Evolutionary conservation across 371 early-diverging fungal species (phyloP).

Genomic region (Syncephalastrum racemosum): DNA sequence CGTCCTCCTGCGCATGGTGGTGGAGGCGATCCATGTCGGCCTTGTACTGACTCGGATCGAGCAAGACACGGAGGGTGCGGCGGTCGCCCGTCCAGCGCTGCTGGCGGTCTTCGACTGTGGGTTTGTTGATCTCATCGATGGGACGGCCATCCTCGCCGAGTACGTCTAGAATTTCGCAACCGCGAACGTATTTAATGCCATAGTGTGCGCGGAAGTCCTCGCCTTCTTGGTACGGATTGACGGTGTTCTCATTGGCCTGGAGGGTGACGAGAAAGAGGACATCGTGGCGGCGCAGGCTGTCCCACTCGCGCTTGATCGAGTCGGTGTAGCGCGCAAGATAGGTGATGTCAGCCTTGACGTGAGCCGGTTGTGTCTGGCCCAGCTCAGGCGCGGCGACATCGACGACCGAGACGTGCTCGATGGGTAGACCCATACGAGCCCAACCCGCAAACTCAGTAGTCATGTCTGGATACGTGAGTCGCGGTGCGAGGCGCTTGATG

Average conservation of each 20-base stretch:
- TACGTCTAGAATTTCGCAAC: slow-evolving; percentile 81
- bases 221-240: slow-evolving; percentile 43
- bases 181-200: slow-evolving; percentile 81
- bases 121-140: slow-evolving; percentile 54
- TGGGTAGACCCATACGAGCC: slow-evolving; percentile 86
- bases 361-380: slow-evolving; percentile 71
- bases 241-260: slow-evolving; percentile 45
- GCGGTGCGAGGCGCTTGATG: slow-evolving; percentile 77
- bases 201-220: slow-evolving; percentile 64
- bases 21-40: slow-evolving; percentile 21
- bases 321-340: slow-evolving; percentile 67
- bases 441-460: slow-evolving; percentile 83
- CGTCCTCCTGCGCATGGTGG: slow-evolving; percentile 44
- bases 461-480: slow-evolving; percentile 56
- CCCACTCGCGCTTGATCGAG: slow-evolving; percentile 86
- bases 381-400: slow-evolving; percentile 78
- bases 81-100: slow-evolving; percentile 47
- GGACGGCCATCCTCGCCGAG: slow-evolving; percentile 72
- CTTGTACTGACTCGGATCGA: slow-evolving; percentile 90
- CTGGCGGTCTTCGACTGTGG: slow-evolving; percentile 36
- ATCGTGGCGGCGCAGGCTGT: slow-evolving; percentile 67
- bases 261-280: slow-evolving; percentile 16
- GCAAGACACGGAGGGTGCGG: slow-evolving; percentile 73
- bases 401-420: slow-evolving; percentile 62
- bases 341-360: slow-evolving; percentile 76